Evolutionary conservation across 371 early-diverging fungal genomes (phyloP).

Genomic region (Circinella minor): DNA sequence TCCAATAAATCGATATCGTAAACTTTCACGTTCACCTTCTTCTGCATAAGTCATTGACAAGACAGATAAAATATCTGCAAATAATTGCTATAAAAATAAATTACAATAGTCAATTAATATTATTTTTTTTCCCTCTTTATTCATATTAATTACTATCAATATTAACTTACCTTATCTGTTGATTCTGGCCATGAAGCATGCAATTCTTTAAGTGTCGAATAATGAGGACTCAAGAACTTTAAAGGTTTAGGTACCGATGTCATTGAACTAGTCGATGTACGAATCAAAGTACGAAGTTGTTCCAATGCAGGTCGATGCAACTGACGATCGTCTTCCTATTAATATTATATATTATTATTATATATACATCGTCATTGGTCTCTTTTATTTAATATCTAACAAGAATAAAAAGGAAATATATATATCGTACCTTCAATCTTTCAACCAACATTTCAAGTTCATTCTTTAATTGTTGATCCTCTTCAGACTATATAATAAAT

Average conservation of each 20-base stretch:
- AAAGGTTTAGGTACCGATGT: constrained; percentile 98
- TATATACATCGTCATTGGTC: neutral
- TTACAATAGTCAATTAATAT: neutral
- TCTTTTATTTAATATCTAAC: neutral
- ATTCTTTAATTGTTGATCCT: constrained; percentile 90
- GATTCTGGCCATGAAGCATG: constrained; percentile 79
- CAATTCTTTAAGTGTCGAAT: constrained; percentile 69
- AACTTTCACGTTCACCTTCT: constrained; percentile 79
- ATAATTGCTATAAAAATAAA: constrained; percentile 53
- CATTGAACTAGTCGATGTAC: constrained; percentile 96
- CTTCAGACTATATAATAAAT: constrained; percentile 81
- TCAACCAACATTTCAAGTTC: constrained; percentile 95
- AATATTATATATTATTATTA: too few species aligned
- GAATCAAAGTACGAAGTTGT: constrained; percentile 84
- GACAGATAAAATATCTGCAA: constrained; percentile 96
- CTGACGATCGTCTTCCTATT: constrained; percentile 70
- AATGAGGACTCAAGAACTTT: constrained; percentile 92
- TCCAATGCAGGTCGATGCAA: constrained; percentile 89
- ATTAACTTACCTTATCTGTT: constrained; percentile 68
- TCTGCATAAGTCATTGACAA: constrained; percentile 95
- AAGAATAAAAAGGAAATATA: neutral
- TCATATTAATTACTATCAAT: neutral
- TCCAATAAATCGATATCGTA: constrained; percentile 87
- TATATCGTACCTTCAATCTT: constrained; percentile 72
- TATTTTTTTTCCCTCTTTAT: neutral